Base-by-base conservation (phyloP, 805 yeast genomes). In the Saccharomyces kudriavzevii region DNA sequence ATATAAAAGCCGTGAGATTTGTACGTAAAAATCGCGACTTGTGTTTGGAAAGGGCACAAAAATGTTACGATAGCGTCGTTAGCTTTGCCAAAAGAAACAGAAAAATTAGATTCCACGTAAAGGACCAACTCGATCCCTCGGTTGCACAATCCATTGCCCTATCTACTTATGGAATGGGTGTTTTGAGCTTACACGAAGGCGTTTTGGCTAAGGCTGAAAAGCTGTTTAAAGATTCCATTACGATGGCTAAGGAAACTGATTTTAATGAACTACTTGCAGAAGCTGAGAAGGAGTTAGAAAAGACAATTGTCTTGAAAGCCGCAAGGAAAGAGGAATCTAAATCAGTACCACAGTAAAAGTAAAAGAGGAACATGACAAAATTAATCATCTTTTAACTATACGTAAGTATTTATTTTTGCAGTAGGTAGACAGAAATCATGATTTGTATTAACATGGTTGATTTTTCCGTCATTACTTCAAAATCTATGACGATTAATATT, bases 151-250 rank as follows among this genome's bases (percentile, higher is more conserved):
- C 87, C 0, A 82, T 86, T 45, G 94, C 95, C 0, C 74, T 91
- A 65, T 82, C 96, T 0, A 82, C 89, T 0, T 91, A 87, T 64
- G 95, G 96, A 0, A 74, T 88, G 45, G 98, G 97, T 1, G 95
- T 90, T 4, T 77, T 89, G 10, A 77, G 80, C 47, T 69, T 85
- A n/a, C 88, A 87, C 60, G 64, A 74, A 48, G 79, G 84, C 0
- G 71, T 83, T 10, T 74, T 79, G 53, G 77, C 74, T 1, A 70
- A 76, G 52, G 90, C 96, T 0, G 81, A 79, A 58, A 74, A 81
- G 45, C 71, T 79, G 27, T 72, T 91, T 48, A 73, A 84, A 5
- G 90, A 87, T 64, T 82, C 96, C 0, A 77, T 88, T 31, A 75
- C 82, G 26, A 74, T 89, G 55, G 90, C 95, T 0, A 77, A 77